phyloP scores from a whole-genome alignment of 2,329 filamentous ascomycete genomes.

The Cladosporium phlei region DNA sequence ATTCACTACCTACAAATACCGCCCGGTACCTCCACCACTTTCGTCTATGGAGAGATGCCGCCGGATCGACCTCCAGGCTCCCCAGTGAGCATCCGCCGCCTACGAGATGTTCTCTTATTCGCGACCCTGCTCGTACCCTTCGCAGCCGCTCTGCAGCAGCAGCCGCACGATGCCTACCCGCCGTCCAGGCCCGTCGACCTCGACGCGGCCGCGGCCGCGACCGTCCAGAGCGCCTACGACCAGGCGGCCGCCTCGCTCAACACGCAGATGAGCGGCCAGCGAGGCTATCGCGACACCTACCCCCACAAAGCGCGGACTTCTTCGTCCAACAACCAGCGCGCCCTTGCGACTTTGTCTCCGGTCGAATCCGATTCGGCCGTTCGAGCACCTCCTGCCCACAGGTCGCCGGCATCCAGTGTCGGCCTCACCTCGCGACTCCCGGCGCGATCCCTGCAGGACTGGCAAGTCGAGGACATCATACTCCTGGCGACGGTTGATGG shows the following conservation, averaged over 20 bases:
- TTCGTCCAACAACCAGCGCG: conserved; percentile 79
- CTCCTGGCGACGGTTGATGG: conserved; percentile 99
- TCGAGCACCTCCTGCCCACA: conserved; percentile 75
- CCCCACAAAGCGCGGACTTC: conserved; percentile 28
- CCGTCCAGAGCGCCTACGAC: conserved; percentile 16
- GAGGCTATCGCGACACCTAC: conserved; percentile 25
- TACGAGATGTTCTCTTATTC: conserved; percentile 28
- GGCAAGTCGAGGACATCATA: conserved; percentile 99
- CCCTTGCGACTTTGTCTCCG: conserved; percentile 97
- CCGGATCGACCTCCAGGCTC: conserved; percentile 28
- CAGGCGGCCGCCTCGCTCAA: conserved; percentile 25
- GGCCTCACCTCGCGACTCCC: conserved; percentile 69
- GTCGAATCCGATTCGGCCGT: conserved; percentile 69
- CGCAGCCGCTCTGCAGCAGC: conserved; percentile 37
- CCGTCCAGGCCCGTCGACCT: conserved; percentile 14
- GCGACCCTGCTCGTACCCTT: conserved; percentile 27
- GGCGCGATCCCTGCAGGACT: conserved; percentile 98
- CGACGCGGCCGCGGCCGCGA: conserved; percentile 21
- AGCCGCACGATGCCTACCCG: conserved; percentile 23
- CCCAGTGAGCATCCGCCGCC: conserved; percentile 20
- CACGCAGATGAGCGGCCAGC: conserved; percentile 24
- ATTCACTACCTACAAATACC: not conserved
- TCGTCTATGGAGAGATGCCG: conserved; percentile 28
- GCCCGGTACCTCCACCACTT: not conserved
- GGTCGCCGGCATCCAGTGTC: conserved; percentile 54